Percentiles rank a stretch among this genome's conserved stretches.
phyloP scores from a whole-genome alignment of 2,329 filamentous ascomycete species.

The Ceratocystis harringtonii region DNA sequence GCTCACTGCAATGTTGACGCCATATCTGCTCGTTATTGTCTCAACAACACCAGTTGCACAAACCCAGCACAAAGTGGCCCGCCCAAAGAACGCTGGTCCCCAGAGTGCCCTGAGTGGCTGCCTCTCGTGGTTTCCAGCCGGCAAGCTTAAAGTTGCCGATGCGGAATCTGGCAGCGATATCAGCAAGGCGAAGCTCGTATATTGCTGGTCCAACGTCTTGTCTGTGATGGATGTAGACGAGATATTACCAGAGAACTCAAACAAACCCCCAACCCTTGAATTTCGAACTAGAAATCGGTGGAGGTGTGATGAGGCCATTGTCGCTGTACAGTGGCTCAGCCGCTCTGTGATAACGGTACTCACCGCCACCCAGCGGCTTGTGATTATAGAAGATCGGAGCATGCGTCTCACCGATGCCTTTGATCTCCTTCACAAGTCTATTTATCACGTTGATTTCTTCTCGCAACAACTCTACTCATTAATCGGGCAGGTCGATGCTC shows the following conservation, averaged over 20 bases:
- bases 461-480: constrained; percentile 70
- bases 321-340: constrained; percentile 92
- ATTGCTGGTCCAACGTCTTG: constrained; percentile 97
- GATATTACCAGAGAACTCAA: constrained; percentile 48
- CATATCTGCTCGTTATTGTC: constrained; percentile 88
- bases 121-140: constrained; percentile 91
- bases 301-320: constrained; percentile 89
- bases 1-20: constrained; percentile 85
- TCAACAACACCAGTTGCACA: constrained; percentile 93
- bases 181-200: constrained; percentile 77
- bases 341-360: constrained; percentile 81
- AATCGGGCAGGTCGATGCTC: constrained; percentile 63
- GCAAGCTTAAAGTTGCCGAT: constrained; percentile 70
- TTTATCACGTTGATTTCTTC: constrained; percentile 83
- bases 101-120: constrained; percentile 90
- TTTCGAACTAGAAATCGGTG: constrained; percentile 78
- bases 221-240: constrained; percentile 84
- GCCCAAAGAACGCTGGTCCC: constrained; percentile 78
- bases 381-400: constrained; percentile 78
- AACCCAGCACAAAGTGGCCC: constrained; percentile 83
- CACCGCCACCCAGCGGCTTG: constrained; percentile 83
- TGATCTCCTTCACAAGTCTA: constrained; percentile 79
- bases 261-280: constrained; percentile 61
- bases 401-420: constrained; percentile 91
- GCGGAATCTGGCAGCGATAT: constrained; percentile 49